Evolutionary conservation across 257 asterid genomes (phyloP).

Genomic region (Solanum virginianum): DNA sequence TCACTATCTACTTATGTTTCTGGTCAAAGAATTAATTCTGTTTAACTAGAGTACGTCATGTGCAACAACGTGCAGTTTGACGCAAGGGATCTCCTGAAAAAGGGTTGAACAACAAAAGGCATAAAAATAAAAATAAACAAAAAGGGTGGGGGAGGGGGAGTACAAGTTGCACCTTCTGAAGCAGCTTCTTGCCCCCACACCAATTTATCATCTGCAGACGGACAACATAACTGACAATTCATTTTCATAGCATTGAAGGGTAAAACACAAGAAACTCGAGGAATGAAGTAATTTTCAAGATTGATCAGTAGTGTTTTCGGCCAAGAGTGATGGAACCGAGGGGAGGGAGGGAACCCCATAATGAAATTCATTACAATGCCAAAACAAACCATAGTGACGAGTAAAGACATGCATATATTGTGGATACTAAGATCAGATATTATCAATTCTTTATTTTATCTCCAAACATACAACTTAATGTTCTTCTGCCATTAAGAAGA

Average conservation of each 20-base stretch:
- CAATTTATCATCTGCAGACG: background rate
- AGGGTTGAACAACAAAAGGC: background rate
- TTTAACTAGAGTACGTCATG: background rate
- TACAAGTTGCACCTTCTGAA: background rate
- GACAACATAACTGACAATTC: background rate
- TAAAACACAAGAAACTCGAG: background rate
- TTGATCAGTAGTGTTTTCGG: background rate
- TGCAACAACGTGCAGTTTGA: background rate
- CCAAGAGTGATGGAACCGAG: background rate
- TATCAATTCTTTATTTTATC: background rate
- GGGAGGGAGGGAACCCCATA: background rate
- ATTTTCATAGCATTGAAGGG: background rate
- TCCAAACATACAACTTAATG: background rate
- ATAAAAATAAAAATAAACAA: no score
- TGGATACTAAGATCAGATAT: background rate
- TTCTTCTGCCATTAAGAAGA: background rate
- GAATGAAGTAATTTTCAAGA: background rate
- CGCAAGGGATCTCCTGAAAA: background rate
- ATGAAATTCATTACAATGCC: background rate
- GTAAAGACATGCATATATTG: background rate
- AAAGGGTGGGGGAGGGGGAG: background rate
- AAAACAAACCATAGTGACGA: background rate
- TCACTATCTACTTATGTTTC: background rate
- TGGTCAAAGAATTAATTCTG: background rate
- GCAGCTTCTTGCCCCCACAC: background rate